Evolutionary conservation across 2,329 filamentous ascomycete genomes (phyloP).

Genomic region (Rhynchosporium graminicola): DNA sequence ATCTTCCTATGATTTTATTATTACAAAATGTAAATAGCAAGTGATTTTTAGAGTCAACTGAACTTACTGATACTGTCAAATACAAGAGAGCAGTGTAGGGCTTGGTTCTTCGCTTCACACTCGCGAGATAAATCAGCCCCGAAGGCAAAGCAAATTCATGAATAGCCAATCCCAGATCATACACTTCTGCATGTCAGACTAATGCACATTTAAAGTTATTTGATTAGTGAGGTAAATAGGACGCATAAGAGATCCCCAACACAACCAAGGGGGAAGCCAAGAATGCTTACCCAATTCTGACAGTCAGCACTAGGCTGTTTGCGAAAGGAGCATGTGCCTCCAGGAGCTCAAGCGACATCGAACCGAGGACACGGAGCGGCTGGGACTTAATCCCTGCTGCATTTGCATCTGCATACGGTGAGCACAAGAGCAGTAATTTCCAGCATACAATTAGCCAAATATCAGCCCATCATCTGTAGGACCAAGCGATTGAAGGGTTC

Average conservation of each 20-base stretch:
- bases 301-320: not conserved
- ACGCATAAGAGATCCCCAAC: not conserved
- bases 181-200: too few relatives aligned
- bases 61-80: too few relatives aligned
- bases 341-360: not conserved
- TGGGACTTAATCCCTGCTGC: not conserved
- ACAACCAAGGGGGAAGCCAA: not conserved
- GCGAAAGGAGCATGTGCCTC: conserved; percentile 1
- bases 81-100: too few relatives aligned
- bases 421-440: not conserved
- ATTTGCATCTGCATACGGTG: not conserved
- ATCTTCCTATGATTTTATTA: too few relatives aligned
- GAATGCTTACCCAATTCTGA: not conserved
- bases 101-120: too few relatives aligned
- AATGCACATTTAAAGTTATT: not conserved
- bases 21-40: too few relatives aligned
- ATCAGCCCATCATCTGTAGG: too few relatives aligned
- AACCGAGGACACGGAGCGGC: not conserved
- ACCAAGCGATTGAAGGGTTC: too few relatives aligned
- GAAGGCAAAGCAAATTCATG: too few relatives aligned
- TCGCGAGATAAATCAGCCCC: too few relatives aligned
- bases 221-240: not conserved
- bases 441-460: not conserved
- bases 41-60: too few relatives aligned
- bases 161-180: too few relatives aligned